Evolutionary conservation across 177 flowering plant genomes (phyloP), one percentile per base, ranked within the genome.

Genomic region (Vitis hybrid): DNA sequence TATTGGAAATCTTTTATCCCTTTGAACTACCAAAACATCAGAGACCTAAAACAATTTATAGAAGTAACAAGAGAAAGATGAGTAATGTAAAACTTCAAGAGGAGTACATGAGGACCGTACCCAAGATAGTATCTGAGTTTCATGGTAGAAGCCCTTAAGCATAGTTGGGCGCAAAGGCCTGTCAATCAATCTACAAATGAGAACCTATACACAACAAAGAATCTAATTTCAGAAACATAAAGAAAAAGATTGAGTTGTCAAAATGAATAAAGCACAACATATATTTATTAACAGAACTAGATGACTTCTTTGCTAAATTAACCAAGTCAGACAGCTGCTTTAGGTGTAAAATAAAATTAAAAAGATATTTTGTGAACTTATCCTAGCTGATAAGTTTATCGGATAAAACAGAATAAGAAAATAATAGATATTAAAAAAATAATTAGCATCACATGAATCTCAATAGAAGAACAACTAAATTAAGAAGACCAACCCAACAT

Each of bases 91-190:
- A 40, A 40, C 46, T 40, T 40, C 46, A 40, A 40, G 46, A 35
- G 46, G 46, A 40, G 46, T 7, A 5, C 46, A 40, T 40, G 46
- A 40, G 46, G 46, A 24, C 52, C 60, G 48, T 89, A 95, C 99
- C 99, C 98, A 95, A 76, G 99, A 93, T 51, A 93, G 80, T 76
- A 95, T 79, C 73, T 95, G 99, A 67, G 96, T 95, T 81, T 95
- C 99, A 72, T 95, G 94, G 84, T 95, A 91, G 83, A 93, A 95
- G 49, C 99, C 99, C 77, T 93, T 91, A 12, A 75, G 80, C 94
- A 95, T 91, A 60, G 99, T 93, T 68, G 99, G 94, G 12, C 99
- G 97, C 79, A 95, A 64, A 64, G 99, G 99, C 81, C 99, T 87
- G 74, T 95, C 99, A 60, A 95, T 95, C 83, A 95, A 81, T 84